Evolutionary conservation across 371 early-diverging fungal species (phyloP), one percentile per base, ranked within the genome.

Genomic region (Chytridium lagenaria): DNA sequence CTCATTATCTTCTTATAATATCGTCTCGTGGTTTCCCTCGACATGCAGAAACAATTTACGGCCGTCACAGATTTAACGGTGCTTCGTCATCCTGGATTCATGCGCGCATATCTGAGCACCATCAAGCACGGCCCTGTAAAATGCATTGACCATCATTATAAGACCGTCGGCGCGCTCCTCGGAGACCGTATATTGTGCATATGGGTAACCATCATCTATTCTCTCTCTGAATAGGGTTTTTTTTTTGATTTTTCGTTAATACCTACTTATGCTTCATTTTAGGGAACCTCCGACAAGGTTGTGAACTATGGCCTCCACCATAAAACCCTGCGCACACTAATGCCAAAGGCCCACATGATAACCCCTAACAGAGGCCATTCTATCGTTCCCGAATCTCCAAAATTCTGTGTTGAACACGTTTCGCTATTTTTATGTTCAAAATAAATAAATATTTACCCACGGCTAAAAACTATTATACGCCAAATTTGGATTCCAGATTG

Each of bases 101-200:
- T 55, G 55, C 55, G 55, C 10, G 19, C 23, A 16, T 23, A 23
- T 28, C 26, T 23, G 23, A 55, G 55, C 68, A 28, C 70, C 37
- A 15, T 63, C 65, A 26, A 57, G 50, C 2, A 67, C 52, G 49
- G 74, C 52, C 50, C 50, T 67, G 16, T 77, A 59, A 16, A 26
- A 10, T 7, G 26, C 55, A 7, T 55, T 16, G 55, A 55, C 55
- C 5, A 55, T 26, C 30, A 28, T 26, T 55, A 55, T 28, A 5
- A 10, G 10, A 28, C 26, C 19, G 30, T 23, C 55, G 55, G 55
- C 26, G 55, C 16, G 7, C 10, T 16, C 23, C 30, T 55, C 16
- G 55, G 55, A 7, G 55, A 55, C 26, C 55, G 55, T 7, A 55
- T 55, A 7, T 26, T 55, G 16, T 55, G 55, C 55, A 7, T 55